Evolutionary conservation across 2,329 filamentous ascomycete species (phyloP).

Genomic region (Neurospora sp.): DNA sequence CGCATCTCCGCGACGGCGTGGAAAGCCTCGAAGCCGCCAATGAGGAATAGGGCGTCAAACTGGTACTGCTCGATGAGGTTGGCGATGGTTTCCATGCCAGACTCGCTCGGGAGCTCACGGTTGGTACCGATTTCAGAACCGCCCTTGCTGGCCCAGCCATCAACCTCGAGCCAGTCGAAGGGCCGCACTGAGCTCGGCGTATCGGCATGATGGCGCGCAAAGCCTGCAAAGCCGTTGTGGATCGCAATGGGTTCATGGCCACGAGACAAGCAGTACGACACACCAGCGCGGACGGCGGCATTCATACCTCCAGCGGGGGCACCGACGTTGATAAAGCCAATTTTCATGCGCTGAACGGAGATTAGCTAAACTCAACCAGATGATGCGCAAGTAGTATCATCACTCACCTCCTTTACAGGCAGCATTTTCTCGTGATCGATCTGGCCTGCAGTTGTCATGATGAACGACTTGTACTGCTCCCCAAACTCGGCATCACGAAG

Average conservation of each 20-base stretch:
- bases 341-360: conserved; percentile 61
- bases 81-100: conserved; percentile 73
- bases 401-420: conserved; percentile 57
- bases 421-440: conserved; percentile 57
- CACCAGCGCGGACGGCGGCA: conserved; percentile 83
- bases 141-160: conserved; percentile 90
- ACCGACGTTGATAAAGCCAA: conserved; percentile 94
- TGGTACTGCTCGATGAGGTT: conserved; percentile 76
- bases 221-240: conserved; percentile 92
- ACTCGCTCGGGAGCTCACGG: conserved; percentile 78
- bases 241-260: conserved; percentile 92
- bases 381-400: neutral
- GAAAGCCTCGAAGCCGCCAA: conserved; percentile 95
- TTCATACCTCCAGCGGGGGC: conserved; percentile 98
- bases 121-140: conserved; percentile 98
- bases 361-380: conserved; percentile 20
- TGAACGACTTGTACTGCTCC: conserved; percentile 84
- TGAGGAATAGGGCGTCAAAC: conserved; percentile 83
- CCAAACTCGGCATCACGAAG: conserved; percentile 88
- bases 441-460: conserved; percentile 79
- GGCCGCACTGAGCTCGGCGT: conserved; percentile 75
- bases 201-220: conserved; percentile 83
- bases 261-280: conserved; percentile 82
- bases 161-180: conserved; percentile 88
- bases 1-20: conserved; percentile 83